These are phyloP conservation scores for Amaranthus palmeri DNA, from an alignment of 148 eudicot species.

Conservation along the genomic window DNA sequence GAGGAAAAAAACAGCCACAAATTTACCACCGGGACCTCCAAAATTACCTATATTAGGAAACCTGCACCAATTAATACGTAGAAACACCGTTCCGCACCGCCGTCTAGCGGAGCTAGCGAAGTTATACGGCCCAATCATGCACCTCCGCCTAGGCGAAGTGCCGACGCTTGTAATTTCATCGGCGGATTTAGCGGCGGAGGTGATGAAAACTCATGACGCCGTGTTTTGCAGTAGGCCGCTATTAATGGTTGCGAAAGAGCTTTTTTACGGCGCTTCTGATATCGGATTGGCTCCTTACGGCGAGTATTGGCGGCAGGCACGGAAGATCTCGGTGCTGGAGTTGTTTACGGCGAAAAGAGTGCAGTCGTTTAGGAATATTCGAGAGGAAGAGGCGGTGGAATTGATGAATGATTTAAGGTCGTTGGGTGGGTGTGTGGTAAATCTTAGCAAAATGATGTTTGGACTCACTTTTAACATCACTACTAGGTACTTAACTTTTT, in stretches of 20 bases:
- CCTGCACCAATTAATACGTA: slow-evolving; percentile 10
- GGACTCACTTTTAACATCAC: slow-evolving; percentile 20
- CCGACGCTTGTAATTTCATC: slow-evolving; percentile 21
- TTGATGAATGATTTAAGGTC: background rate
- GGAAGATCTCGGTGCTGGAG: slow-evolving; percentile 26
- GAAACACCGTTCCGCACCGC: slow-evolving; percentile 9
- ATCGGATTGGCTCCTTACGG: slow-evolving; percentile 20
- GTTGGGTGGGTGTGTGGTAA: slow-evolving; percentile 14
- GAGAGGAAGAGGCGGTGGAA: slow-evolving; percentile 21
- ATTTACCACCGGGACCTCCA: slow-evolving; percentile 18
- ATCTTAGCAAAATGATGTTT: slow-evolving; percentile 20
- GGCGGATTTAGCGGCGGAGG: slow-evolving; percentile 13
- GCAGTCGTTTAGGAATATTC: background rate
- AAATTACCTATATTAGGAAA: slow-evolving; percentile 19
- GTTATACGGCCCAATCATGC: slow-evolving; percentile 24
- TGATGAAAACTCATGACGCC: slow-evolving; percentile 26
- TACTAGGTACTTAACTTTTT: slow-evolving; percentile 22
- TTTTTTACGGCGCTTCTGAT: slow-evolving; percentile 8
- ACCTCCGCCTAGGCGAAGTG: slow-evolving; percentile 19
- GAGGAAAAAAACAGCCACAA: background rate
- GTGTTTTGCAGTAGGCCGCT: slow-evolving; percentile 17
- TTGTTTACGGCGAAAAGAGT: slow-evolving; percentile 23
- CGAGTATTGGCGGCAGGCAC: slow-evolving; percentile 19
- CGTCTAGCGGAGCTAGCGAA: slow-evolving; percentile 16
- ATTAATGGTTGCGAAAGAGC: background rate